Conservation (phyloP, 306 rosid genomes). For the Rosa multiflora region DNA sequence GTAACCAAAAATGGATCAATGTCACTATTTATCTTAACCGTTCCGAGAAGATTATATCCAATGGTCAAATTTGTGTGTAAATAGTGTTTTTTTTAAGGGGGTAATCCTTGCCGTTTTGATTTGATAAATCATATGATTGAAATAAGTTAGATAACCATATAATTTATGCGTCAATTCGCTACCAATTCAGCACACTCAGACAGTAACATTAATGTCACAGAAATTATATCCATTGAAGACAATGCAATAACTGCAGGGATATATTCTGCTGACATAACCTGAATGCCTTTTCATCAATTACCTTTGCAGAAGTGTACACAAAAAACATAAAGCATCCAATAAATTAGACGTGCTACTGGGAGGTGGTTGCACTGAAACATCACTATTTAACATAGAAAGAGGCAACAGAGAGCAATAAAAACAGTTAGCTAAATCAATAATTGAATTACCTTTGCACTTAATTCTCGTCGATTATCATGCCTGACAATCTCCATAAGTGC, state of each 20-base stretch:
- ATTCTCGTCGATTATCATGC: constrained; percentile 70
- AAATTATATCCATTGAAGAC: background rate
- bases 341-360: background rate
- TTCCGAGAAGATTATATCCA: background rate
- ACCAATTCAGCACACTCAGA: background rate
- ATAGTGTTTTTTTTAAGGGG: background rate
- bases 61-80: background rate
- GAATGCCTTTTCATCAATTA: background rate
- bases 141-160: background rate
- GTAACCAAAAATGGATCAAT: background rate
- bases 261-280: background rate
- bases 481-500: constrained; percentile 88
- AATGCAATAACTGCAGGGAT: background rate
- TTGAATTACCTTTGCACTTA: constrained; percentile 78
- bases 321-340: background rate
- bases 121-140: background rate
- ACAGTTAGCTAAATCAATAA: constrained; percentile 29
- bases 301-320: constrained; percentile 4
- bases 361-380: background rate
- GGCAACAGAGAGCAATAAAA: constrained; percentile 8
- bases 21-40: background rate
- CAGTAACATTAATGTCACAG: background rate
- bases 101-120: background rate
- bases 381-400: constrained; percentile 19
- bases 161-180: background rate